Evolutionary conservation across 2,329 filamentous ascomycete species (phyloP).

Genomic region (Fusarium humuli): DNA sequence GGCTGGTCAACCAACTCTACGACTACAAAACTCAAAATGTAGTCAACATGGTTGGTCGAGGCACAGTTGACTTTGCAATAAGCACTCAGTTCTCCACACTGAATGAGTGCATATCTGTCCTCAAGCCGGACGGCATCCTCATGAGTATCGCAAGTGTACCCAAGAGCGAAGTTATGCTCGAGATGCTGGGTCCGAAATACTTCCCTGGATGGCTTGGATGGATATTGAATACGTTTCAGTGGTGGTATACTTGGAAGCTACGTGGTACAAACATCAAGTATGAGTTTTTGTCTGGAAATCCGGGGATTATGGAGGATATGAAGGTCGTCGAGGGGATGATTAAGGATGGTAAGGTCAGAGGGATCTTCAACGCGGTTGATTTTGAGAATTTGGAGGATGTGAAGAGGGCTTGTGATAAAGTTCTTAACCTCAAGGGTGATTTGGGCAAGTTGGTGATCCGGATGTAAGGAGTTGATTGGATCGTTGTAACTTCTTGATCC

Average conservation of each 20-base stretch:
- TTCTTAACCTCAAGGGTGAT: slow-evolving; percentile 46
- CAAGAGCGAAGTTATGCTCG: slow-evolving; percentile 43
- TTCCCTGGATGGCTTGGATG: slow-evolving; percentile 55
- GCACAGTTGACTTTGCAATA: slow-evolving; percentile 62
- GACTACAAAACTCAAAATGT: slow-evolving; percentile 62
- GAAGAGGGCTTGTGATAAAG: slow-evolving; percentile 54
- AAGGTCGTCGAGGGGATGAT: slow-evolving; percentile 56
- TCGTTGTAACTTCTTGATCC: neutral
- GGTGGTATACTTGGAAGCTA: slow-evolving; percentile 57
- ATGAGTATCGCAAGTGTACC: slow-evolving; percentile 57
- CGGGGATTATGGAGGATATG: slow-evolving; percentile 55
- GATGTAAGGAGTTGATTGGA: slow-evolving; percentile 14
- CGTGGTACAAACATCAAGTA: slow-evolving; percentile 59
- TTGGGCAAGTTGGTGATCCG: slow-evolving; percentile 47
- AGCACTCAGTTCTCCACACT: slow-evolving; percentile 60
- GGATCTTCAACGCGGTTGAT: slow-evolving; percentile 56
- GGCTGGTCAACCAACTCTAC: slow-evolving; percentile 62
- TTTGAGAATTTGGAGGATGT: slow-evolving; percentile 59
- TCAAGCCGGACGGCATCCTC: slow-evolving; percentile 55
- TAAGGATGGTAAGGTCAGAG: slow-evolving; percentile 56
- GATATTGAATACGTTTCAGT: slow-evolving; percentile 51
- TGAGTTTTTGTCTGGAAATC: slow-evolving; percentile 59
- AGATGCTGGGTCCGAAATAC: slow-evolving; percentile 48
- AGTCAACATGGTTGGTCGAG: slow-evolving; percentile 51
- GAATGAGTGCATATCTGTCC: slow-evolving; percentile 53